phyloP scores from a whole-genome alignment of 1,284 basidiomycete genomes.

The Apiotrichum gamsii region DNA sequence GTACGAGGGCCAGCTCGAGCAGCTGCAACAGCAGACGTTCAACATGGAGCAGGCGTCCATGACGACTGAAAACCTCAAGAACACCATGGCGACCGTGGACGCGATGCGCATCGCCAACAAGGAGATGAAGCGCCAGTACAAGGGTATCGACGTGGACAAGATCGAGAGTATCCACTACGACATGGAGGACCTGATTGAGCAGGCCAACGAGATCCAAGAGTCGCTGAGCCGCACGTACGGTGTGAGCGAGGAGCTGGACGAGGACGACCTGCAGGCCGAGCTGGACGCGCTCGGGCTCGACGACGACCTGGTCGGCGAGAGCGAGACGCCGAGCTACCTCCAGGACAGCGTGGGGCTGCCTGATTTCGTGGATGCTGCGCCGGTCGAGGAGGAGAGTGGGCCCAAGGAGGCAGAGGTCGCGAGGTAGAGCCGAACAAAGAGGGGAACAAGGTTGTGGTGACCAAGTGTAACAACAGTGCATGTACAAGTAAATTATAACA shows the following conservation, averaged over 20 bases:
- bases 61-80: slow-evolving; percentile 93
- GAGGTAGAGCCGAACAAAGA: slow-evolving; percentile 4
- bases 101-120: slow-evolving; percentile 98
- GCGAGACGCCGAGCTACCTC: slow-evolving; percentile 79
- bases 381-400: slow-evolving; percentile 47
- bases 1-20: slow-evolving; percentile 84
- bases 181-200: slow-evolving; percentile 96
- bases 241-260: slow-evolving; percentile 96
- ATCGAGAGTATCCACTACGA: slow-evolving; percentile 97
- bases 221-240: slow-evolving; percentile 87
- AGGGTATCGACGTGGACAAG: slow-evolving; percentile 96
- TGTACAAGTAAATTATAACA: too few species aligned
- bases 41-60: slow-evolving; percentile 98
- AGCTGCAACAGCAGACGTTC: slow-evolving; percentile 91
- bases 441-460: too few species aligned
- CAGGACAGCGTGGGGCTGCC: slow-evolving; percentile 76
- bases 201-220: slow-evolving; percentile 97
- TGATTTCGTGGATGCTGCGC: slow-evolving; percentile 81
- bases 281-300: slow-evolving; percentile 73
- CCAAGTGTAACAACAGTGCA: neutral
- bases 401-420: slow-evolving; percentile 24
- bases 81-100: slow-evolving; percentile 99
- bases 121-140: slow-evolving; percentile 94
- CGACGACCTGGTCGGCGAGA: slow-evolving; percentile 64
- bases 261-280: slow-evolving; percentile 93